Evolutionary conservation across 2,329 filamentous ascomycete genomes (phyloP), one percentile per base, ranked within the genome.

Genomic region (Ophiobolus disseminans): DNA sequence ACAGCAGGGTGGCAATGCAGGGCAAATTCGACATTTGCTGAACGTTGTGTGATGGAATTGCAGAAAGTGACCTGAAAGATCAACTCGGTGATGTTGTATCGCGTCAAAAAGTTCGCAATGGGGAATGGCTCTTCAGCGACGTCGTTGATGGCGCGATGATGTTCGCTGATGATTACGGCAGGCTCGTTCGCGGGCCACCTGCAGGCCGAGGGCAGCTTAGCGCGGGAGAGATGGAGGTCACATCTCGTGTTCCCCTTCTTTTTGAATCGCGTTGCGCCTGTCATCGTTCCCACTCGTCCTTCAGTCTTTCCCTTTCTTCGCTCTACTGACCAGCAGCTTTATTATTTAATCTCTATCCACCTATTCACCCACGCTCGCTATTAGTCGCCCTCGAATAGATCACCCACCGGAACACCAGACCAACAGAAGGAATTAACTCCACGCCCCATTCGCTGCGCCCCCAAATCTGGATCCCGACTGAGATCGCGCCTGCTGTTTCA

Each of bases 361-460:
- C 19, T 7, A 35, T 34, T 35, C 49, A 43, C 45, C 50, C 38
- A 65, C 65, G 41, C 57, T 67, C 64, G 64, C 61, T 68, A 62
- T 41, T 28, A 30, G 31, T n/a, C n/a, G n/a, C n/a, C 39, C 45
- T 39, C 8, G 34, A 44, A 45, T 42, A 34, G n/a, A n/a, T n/a
- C 32, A 17, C 21, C 42, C 56, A 62, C 57, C 53, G 60, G 54
- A 55, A 26, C 45, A 11, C 16, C 30, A 14, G 8, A 11, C 13
- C 30, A 32, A 14, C 7, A 32, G 8, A 32, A 32, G n/a, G n/a
- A n/a, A n/a, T n/a, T 32, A 8, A 14, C 45, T 26, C 16, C 21
- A 50, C 30, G n/a, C 48, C 28, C 43, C 47, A 53, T 52, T 58
- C 51, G 50, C 53, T 55, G 14, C 31, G 10, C 26, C 30, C 35